Base-by-base conservation (phyloP, 225 moss, liverwort and hornwort genomes). In the Marchantia polymorpha region DNA sequence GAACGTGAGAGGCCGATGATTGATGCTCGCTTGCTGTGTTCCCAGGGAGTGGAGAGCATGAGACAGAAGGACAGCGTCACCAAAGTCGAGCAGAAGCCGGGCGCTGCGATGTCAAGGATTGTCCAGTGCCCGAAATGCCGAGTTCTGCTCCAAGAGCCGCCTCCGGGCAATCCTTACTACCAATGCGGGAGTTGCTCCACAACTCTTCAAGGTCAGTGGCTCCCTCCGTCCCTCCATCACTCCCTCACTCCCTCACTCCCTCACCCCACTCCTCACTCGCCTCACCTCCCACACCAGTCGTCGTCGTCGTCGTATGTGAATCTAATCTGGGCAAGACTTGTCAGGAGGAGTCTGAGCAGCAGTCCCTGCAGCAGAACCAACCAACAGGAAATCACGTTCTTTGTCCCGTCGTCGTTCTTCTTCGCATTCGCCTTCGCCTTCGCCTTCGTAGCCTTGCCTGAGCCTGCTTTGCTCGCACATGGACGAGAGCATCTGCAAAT, bases 41-140 rank as follows among this genome's bases (percentile, higher is more conserved):
- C 65, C 6, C 77, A 77, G 77, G 77, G 61, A 46, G 61, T n/a
- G 26, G n/a, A n/a, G 66, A 30, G 66, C 66, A 60, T 59, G 76
- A 31, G 60, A 47, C 58, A 17, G 20, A 78, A 66, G 49, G 13
- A 78, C 66, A 30, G 27, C 8, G 8, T 29, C n/a, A 26, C 66
- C 0, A 12, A 30, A 30, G 30, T 30, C 23, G 77, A 55, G n/a
- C 31, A 75, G n/a, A 68, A 64, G 59, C 77, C 64, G 60, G 78
- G 67, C 60, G n/a, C 52, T 31, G 25, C 63, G 25, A 69, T 81
- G 82, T 82, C 85, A 67, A 88, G 89, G 73, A 84, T 93, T 79
- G 95, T 92, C 48, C 84, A 86, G 87, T 96, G 96, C 80, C 96
- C 94, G 48, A 96, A 90, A 86, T 96, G 96, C 84, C 84, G 84